Evolutionary conservation across 140 eudicot species (phyloP), one percentile per base, ranked within the genome.

Genomic region (Flaveria floridana): DNA sequence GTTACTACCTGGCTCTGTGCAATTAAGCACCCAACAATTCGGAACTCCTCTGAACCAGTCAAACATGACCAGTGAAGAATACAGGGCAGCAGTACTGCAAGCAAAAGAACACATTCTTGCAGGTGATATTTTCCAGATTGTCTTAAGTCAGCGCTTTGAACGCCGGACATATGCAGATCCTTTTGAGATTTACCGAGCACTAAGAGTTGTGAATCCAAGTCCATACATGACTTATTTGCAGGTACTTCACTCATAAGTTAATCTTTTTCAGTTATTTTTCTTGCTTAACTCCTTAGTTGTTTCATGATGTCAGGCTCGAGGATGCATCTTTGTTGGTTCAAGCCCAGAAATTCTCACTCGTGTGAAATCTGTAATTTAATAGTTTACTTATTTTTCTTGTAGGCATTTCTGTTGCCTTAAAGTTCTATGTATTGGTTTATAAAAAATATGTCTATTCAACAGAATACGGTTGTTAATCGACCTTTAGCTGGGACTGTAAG

Each of bases 171-270:
- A 84, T 85, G 95, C 95, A 68, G 92, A 89, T 53, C 98, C 98
- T 2, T 92, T 89, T 82, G 98, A 92, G 82, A 87, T 92, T 26
- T 92, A 92, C 59, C 82, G 98, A 81, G 93, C 96, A 51, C 72
- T 92, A 78, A 86, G 98, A 84, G 78, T 92, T 57, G 95, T 85
- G 50, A 89, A 92, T 85, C 98, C 98, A 71, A 92, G 96, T 82
- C 98, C 98, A 73, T 86, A 86, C 73, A 89, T 92, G 98, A 81
- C 89, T 75, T 92, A 92, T 84, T 68, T 92, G 79, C 98, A 92
- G 84, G 98, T 92, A 64, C 21, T 65, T 75, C 63, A 9, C 52
- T 65, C 42, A 7, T 10, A 42, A 16, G 51, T 65, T 15, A 48
- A 61, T 39, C 70, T 16, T 64, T 50, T 8, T 19, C 25, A 5